A percentile compares a stretch with the other conserved stretches of the same genome.
These are phyloP conservation scores for Trichosanthes truncata DNA, from an alignment of 306 rosid species.

Conservation along the genomic window DNA sequence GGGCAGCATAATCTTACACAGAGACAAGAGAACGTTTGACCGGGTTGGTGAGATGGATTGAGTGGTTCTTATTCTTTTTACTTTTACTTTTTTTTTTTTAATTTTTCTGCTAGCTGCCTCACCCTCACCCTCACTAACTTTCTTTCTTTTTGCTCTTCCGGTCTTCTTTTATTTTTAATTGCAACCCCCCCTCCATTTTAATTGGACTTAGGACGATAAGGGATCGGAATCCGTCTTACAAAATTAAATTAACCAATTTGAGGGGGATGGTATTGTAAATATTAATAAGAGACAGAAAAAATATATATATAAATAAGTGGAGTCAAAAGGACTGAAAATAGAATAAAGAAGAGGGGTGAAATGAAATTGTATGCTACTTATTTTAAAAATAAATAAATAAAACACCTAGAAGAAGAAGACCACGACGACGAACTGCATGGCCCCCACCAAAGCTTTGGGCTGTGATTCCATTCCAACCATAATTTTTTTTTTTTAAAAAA, in stretches of 20 bases:
- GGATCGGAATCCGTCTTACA: not conserved
- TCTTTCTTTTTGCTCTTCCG: not conserved
- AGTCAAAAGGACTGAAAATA: not conserved
- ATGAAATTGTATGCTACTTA: not conserved
- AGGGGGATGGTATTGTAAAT: too few relatives aligned
- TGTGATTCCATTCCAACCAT: not conserved
- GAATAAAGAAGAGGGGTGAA: not conserved
- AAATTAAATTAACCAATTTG: too few relatives aligned
- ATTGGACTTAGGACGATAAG: not conserved
- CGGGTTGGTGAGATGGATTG: constrained; percentile 59
- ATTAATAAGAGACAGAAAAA: too few relatives aligned
- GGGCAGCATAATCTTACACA: too few relatives aligned
- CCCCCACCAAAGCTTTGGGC: not conserved
- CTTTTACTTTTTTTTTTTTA: too few relatives aligned
- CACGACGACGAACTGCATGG: not conserved
- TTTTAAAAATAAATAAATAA: too few relatives aligned
- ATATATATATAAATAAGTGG: not conserved
- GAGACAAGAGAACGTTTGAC: too few relatives aligned
- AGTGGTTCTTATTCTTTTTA: constrained; percentile 43
- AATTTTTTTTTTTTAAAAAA: not conserved
- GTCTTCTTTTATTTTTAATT: not conserved
- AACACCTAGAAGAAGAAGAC: not conserved
- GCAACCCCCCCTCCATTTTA: not conserved
- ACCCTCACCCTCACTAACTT: constrained; percentile 28
- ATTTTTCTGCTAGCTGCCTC: constrained; percentile 45